Conservation (phyloP, 2,329 filamentous ascomycete species). For the Akanthomyces dipterigenus region DNA sequence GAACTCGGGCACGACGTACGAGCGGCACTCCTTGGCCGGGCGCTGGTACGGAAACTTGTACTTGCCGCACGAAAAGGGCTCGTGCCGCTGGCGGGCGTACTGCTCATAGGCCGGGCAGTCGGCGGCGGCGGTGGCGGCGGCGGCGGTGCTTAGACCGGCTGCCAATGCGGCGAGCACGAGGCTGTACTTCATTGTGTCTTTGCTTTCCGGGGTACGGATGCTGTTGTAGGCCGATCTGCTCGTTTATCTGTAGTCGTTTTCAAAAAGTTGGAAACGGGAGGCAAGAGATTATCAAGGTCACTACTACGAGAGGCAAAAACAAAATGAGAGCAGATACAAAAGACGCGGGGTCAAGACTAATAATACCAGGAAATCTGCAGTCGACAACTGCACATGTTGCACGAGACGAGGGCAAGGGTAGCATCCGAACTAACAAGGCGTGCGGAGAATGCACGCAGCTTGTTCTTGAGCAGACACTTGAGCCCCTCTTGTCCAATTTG, state of each 20-base stretch:
- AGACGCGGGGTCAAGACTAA: neutral
- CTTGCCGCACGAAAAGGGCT: constrained; percentile 69
- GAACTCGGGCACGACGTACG: constrained; percentile 69
- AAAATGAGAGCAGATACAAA: neutral
- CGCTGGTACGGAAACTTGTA: constrained; percentile 75
- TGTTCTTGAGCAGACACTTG: too few species aligned
- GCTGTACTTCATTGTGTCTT: constrained; percentile 7
- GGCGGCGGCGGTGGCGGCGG: constrained; percentile 19
- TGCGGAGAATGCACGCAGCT: neutral
- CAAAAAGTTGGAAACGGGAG: neutral
- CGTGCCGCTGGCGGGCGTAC: constrained; percentile 40
- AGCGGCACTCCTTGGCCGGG: constrained; percentile 68
- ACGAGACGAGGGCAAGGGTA: neutral
- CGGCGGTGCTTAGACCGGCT: constrained; percentile 5
- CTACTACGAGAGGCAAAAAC: neutral
- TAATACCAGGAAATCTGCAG: neutral
- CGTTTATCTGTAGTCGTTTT: too few species aligned
- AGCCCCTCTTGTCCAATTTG: neutral
- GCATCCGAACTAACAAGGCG: neutral
- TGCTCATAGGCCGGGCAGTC: constrained; percentile 29
- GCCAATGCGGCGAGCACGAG: constrained; percentile 1
- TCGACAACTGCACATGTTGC: neutral
- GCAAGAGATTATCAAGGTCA: neutral
- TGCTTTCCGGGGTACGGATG: neutral
- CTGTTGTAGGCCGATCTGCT: too few species aligned